Conservation (phyloP, 2,329 filamentous ascomycete genomes). For the Cercospora brassicicola region DNA sequence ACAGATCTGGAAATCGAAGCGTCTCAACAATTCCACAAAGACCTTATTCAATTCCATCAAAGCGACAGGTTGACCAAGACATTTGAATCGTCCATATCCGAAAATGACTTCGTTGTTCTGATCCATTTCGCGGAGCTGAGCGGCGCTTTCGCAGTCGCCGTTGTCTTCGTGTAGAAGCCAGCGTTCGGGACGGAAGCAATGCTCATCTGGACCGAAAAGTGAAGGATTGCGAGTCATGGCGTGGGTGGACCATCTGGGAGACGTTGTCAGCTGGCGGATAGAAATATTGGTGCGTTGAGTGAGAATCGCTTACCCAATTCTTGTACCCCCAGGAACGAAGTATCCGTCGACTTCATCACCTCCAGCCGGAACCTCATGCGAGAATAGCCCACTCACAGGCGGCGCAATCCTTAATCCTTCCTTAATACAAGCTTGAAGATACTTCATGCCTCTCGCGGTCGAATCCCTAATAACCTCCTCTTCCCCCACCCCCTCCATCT, state of each 20-base stretch:
- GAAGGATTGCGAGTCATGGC: slow-evolving; percentile 23
- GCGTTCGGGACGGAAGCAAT: slow-evolving; percentile 19
- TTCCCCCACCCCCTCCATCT: not conserved
- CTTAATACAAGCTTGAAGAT: slow-evolving; percentile 44
- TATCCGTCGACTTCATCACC: slow-evolving; percentile 39
- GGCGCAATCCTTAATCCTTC: slow-evolving; percentile 44
- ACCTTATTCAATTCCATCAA: slow-evolving; percentile 38
- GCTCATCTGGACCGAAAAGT: slow-evolving; percentile 9
- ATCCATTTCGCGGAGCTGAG: slow-evolving; percentile 15
- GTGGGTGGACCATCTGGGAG: slow-evolving; percentile 13
- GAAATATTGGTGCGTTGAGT: not conserved
- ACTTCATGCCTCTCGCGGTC: slow-evolving; percentile 39
- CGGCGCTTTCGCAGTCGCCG: slow-evolving; percentile 10
- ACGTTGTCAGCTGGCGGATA: not conserved
- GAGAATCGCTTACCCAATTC: slow-evolving; percentile 9
- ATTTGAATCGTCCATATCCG: slow-evolving; percentile 33
- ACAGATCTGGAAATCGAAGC: slow-evolving; percentile 14
- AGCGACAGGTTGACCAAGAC: slow-evolving; percentile 33
- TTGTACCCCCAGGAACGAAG: slow-evolving; percentile 31
- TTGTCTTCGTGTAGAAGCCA: slow-evolving; percentile 14
- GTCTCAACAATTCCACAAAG: slow-evolving; percentile 11
- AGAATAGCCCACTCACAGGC: slow-evolving; percentile 40
- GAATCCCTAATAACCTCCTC: slow-evolving; percentile 13
- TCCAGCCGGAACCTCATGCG: slow-evolving; percentile 39
- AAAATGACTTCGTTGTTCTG: slow-evolving; percentile 31